Evolutionary conservation across 805 yeast genomes (phyloP).

Genomic region (Suhomyces sp.): DNA sequence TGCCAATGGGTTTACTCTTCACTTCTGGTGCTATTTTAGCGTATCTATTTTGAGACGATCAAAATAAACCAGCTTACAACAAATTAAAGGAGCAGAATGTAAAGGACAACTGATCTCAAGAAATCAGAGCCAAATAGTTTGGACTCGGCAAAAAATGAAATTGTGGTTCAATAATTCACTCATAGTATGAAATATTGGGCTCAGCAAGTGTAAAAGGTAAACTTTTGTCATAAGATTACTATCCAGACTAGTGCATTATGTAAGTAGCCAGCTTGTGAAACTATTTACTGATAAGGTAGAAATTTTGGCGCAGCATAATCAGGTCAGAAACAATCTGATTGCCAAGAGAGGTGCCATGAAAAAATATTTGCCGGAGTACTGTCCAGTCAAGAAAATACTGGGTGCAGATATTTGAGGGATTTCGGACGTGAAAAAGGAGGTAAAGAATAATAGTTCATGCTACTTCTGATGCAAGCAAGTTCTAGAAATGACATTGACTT

Average conservation of each 20-base stretch:
- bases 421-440: not conserved
- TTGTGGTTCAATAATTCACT: not conserved
- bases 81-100: not conserved
- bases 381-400: not conserved
- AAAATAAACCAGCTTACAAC: not conserved
- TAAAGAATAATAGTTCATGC: not conserved
- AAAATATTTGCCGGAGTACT: not conserved
- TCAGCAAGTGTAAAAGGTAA: not conserved
- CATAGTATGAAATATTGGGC: not conserved
- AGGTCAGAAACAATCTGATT: not conserved
- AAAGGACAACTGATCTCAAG: not conserved
- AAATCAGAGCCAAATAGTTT: not conserved
- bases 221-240: not conserved
- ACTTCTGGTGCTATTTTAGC: not conserved
- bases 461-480: not conserved
- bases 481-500: not conserved
- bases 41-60: not conserved
- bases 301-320: not conserved
- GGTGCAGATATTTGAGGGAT: not conserved
- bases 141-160: not conserved
- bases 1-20: not conserved
- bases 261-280: not conserved
- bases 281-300: not conserved
- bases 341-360: not conserved
- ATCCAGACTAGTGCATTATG: not conserved